Percentiles rank a stretch among this genome's conserved stretches.
phyloP scores from a whole-genome alignment of 345 rosid genomes.

The Cardiospermum halicacabum region DNA sequence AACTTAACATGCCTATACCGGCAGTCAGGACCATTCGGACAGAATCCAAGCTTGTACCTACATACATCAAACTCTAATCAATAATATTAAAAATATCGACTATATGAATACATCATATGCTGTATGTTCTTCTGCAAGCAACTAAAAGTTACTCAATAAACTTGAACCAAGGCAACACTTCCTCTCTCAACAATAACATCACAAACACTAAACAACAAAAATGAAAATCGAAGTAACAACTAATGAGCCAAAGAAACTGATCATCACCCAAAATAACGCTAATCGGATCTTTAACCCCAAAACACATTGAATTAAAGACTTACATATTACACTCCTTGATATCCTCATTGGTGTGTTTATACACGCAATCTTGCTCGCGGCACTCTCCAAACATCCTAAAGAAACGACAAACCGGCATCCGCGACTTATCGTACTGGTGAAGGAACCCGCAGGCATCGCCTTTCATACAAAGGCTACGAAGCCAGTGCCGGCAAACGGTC shows the following conservation, averaged over 20 bases:
- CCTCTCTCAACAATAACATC: too few species aligned
- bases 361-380: slow-evolving; percentile 95
- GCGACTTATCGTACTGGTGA: slow-evolving; percentile 92
- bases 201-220: too few species aligned
- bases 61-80: slow-evolving; percentile 7
- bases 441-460: slow-evolving; percentile 99
- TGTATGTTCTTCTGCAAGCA: too few species aligned
- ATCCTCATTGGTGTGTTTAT: slow-evolving; percentile 94
- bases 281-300: too few species aligned
- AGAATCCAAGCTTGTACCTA: slow-evolving; percentile 98
- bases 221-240: too few species aligned
- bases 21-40: slow-evolving; percentile 98
- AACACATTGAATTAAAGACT: slow-evolving; percentile 9
- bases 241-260: too few species aligned
- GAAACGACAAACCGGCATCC: slow-evolving; percentile 96
- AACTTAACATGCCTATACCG: slow-evolving; percentile 91
- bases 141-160: too few species aligned
- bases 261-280: too few species aligned
- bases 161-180: too few species aligned
- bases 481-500: slow-evolving; percentile 99
- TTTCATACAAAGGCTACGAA: slow-evolving; percentile 96
- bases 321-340: slow-evolving; percentile 99
- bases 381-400: slow-evolving; percentile 92
- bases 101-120: too few species aligned
- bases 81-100: not conserved